Evolutionary conservation across 768 basidiomycete genomes (phyloP).

Genomic region (Trametes coccinea): DNA sequence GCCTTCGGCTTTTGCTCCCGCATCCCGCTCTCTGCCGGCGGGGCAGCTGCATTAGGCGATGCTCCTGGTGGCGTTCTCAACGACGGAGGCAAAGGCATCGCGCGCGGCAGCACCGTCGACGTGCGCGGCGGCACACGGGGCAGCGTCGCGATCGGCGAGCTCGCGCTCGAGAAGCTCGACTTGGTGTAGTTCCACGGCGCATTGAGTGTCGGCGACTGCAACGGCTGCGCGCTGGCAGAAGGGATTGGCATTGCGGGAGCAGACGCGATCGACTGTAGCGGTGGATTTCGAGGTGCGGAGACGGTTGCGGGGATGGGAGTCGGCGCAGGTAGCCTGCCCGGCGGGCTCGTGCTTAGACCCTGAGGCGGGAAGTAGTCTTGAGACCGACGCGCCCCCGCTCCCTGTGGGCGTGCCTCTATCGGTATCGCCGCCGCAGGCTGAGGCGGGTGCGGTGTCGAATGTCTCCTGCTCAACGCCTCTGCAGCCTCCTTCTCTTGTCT

Average conservation of each 20-base stretch:
- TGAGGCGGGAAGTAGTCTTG: conserved; percentile 24
- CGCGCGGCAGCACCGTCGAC: conserved; percentile 13
- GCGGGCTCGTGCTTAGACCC: conserved; percentile 24
- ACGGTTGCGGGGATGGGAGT: conserved; percentile 13
- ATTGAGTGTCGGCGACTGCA: conserved; percentile 24
- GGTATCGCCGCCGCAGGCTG: conserved; percentile 27
- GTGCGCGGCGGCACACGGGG: conserved; percentile 47
- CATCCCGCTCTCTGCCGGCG: conserved; percentile 11
- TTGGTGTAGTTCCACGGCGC: conserved; percentile 62
- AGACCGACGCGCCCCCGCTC: conserved; percentile 17
- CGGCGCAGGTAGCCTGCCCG: conserved; percentile 15
- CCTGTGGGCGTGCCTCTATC: conserved; percentile 19
- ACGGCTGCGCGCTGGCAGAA: conserved; percentile 12
- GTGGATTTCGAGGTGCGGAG: conserved; percentile 19
- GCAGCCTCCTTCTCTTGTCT: conserved; percentile 29
- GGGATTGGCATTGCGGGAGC: conserved; percentile 16
- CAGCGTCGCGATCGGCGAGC: conserved; percentile 47
- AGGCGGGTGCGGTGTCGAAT: conserved; percentile 22
- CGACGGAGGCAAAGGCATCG: conserved; percentile 7
- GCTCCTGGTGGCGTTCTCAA: conserved; percentile 4
- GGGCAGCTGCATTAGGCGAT: conserved; percentile 1
- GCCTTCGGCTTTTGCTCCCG: conserved; percentile 26
- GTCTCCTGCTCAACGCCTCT: conserved; percentile 19
- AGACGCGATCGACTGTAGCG: conserved; percentile 21
- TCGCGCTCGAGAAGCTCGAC: conserved; percentile 44